These are phyloP conservation scores for Xylaria castorea DNA, from an alignment of 495 filamentous ascomycete species.

Conservation along the genomic window DNA sequence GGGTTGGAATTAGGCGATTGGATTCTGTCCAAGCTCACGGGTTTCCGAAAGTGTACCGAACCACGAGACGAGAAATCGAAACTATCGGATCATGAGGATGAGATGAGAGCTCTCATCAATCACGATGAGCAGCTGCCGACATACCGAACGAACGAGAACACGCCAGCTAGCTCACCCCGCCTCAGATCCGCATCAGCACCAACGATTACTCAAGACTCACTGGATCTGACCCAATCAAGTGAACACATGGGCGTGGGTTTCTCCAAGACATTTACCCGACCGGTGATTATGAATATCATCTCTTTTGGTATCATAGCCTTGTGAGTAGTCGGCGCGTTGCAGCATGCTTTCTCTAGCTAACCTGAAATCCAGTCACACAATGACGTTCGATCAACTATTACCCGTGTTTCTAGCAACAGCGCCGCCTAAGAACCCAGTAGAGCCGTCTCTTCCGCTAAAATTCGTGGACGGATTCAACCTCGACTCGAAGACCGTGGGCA, in stretches of 20 bases:
- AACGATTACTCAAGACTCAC: conserved; percentile 36
- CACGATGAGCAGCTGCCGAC: conserved; percentile 63
- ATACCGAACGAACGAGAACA: conserved; percentile 69
- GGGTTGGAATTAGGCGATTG: conserved; percentile 80
- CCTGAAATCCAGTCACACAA: conserved; percentile 63
- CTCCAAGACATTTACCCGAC: conserved; percentile 69
- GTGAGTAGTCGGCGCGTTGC: conserved; percentile 62
- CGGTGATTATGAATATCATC: conserved; percentile 82
- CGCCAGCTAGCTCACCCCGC: conserved; percentile 57
- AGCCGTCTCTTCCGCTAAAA: conserved; percentile 72
- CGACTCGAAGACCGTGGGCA: conserved; percentile 79
- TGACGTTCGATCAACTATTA: conserved; percentile 92
- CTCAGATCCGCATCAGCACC: conserved; percentile 45
- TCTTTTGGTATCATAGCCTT: conserved; percentile 94
- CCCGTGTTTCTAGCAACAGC: conserved; percentile 89
- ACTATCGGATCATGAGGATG: conserved; percentile 51
- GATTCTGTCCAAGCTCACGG: conserved; percentile 62
- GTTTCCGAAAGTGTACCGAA: conserved; percentile 40
- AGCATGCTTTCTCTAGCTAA: conserved; percentile 33
- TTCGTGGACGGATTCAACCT: conserved; percentile 88
- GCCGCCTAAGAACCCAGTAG: conserved; percentile 48
- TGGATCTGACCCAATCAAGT: conserved; percentile 36
- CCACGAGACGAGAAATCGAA: conserved; percentile 36
- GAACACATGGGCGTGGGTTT: conserved; percentile 36
- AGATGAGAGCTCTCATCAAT: conserved; percentile 55